Conservation (phyloP, 2,329 filamentous ascomycete species). For the Stagonosporopsis tanaceti region DNA sequence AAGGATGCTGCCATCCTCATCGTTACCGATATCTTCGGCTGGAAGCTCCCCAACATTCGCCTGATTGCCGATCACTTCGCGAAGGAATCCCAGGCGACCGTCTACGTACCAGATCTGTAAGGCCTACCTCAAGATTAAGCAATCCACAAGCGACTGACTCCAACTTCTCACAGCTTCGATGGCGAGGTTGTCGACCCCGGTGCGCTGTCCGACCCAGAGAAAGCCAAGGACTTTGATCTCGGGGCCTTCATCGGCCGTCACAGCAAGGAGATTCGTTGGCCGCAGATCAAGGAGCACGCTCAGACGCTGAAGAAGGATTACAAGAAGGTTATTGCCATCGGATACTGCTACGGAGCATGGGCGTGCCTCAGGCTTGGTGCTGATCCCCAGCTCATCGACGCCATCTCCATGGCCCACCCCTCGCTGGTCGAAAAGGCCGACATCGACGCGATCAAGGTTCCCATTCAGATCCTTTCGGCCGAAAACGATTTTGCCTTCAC, state of each 20-base stretch:
- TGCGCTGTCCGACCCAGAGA: constrained; percentile 37
- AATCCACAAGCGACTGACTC: not conserved
- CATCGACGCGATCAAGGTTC: constrained; percentile 42
- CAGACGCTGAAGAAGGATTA: constrained; percentile 46
- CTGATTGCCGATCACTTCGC: constrained; percentile 59
- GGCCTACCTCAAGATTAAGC: not conserved
- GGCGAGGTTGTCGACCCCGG: constrained; percentile 42
- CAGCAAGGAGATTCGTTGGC: constrained; percentile 49
- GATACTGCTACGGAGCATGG: constrained; percentile 60
- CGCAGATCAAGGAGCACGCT: constrained; percentile 49
- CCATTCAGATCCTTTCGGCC: constrained; percentile 41
- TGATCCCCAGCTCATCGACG: constrained; percentile 43
- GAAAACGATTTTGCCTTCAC: constrained; percentile 40
- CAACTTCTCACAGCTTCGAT: constrained; percentile 33
- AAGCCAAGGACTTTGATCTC: constrained; percentile 50
- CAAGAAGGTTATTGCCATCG: constrained; percentile 55
- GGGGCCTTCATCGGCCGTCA: constrained; percentile 51
- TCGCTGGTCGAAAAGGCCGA: constrained; percentile 41
- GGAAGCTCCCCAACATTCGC: constrained; percentile 56
- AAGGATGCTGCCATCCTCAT: constrained; percentile 58
- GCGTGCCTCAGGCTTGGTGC: constrained; percentile 43
- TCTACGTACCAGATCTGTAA: constrained; percentile 57
- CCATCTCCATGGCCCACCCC: constrained; percentile 41
- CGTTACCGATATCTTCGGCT: constrained; percentile 56
- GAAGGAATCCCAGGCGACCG: constrained; percentile 54